Percentiles rank a stretch among this genome's conserved stretches.
phyloP scores from a whole-genome alignment of 352 stramenopile species.

The Thraustochytrium sp. region DNA sequence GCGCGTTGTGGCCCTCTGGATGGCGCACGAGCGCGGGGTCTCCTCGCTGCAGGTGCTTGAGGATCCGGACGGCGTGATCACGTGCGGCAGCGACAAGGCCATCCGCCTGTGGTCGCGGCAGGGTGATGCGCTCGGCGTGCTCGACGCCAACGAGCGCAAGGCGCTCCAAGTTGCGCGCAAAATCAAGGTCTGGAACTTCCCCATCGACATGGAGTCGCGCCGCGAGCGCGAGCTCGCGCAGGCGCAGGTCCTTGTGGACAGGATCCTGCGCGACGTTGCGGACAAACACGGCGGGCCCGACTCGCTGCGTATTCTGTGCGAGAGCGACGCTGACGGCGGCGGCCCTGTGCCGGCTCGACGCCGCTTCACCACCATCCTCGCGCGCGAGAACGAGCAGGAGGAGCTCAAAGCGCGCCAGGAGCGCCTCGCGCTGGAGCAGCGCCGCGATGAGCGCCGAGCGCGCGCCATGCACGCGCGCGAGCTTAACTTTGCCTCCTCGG shows the following conservation, averaged over 20 bases:
- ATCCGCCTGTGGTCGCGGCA: conserved; percentile 8
- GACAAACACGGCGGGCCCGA: too few species aligned
- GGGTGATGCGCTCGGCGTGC: background rate
- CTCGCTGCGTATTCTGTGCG: too few species aligned
- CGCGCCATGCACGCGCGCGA: background rate
- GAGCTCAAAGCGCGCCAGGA: background rate
- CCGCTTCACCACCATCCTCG: background rate
- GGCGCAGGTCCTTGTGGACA: background rate
- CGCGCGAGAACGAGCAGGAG: background rate
- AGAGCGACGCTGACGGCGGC: too few species aligned
- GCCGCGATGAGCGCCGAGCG: background rate
- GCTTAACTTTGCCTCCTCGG: background rate
- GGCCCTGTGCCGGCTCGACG: too few species aligned
- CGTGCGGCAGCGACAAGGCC: conserved; percentile 6
- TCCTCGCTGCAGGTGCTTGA: background rate
- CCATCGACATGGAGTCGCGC: conserved; percentile 24
- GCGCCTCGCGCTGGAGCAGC: background rate
- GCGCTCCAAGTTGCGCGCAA: background rate
- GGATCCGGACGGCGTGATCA: conserved; percentile 10
- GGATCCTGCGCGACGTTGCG: background rate
- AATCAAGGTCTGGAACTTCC: conserved; percentile 8
- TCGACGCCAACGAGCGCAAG: conserved; percentile 38
- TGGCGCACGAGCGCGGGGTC: background rate
- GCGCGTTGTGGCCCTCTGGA: background rate
- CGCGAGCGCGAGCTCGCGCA: background rate